These are phyloP conservation scores for Fomitopsis betulina DNA, from an alignment of 1,284 basidiomycete species.

Conservation along the genomic window DNA sequence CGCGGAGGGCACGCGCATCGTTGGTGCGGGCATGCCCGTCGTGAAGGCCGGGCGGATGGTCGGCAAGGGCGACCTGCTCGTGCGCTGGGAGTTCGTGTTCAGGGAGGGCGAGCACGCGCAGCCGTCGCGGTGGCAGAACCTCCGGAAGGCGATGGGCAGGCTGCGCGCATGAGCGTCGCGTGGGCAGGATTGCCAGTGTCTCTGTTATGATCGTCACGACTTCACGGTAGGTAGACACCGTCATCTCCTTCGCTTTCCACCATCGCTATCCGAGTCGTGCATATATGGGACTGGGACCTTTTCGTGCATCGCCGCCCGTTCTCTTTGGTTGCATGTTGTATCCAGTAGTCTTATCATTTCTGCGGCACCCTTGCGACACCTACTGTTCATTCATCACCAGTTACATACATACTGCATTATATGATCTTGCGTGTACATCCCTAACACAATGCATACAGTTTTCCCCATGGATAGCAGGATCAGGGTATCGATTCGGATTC, in stretches of 20 bases:
- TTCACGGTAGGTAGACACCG: background rate
- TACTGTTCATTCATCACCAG: too few relatives aligned
- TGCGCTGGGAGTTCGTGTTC: conserved; percentile 43
- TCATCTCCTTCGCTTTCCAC: background rate
- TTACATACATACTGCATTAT: too few relatives aligned
- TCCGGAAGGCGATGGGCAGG: conserved; percentile 26
- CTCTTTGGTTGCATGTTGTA: background rate
- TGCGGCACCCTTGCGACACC: too few relatives aligned
- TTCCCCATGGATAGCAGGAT: too few relatives aligned
- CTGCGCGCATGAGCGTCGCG: too few relatives aligned
- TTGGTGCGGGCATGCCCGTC: conserved; percentile 84
- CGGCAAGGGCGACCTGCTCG: conserved; percentile 74
- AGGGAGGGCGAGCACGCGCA: conserved; percentile 22
- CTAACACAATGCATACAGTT: too few relatives aligned
- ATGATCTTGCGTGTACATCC: too few relatives aligned
- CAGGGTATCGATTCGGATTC: too few relatives aligned
- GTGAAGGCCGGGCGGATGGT: conserved; percentile 52
- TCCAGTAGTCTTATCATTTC: background rate
- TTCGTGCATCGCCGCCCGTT: background rate
- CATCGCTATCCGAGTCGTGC: background rate
- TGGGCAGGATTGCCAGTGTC: conserved; percentile 10
- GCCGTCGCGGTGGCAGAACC: conserved; percentile 25
- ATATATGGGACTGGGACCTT: background rate
- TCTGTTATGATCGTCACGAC: background rate
- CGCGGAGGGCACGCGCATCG: conserved; percentile 57